Evolutionary conservation across 208 protist species (phyloP), one percentile per base, ranked within the genome.

Genomic region (Trypanosoma rangeli): DNA sequence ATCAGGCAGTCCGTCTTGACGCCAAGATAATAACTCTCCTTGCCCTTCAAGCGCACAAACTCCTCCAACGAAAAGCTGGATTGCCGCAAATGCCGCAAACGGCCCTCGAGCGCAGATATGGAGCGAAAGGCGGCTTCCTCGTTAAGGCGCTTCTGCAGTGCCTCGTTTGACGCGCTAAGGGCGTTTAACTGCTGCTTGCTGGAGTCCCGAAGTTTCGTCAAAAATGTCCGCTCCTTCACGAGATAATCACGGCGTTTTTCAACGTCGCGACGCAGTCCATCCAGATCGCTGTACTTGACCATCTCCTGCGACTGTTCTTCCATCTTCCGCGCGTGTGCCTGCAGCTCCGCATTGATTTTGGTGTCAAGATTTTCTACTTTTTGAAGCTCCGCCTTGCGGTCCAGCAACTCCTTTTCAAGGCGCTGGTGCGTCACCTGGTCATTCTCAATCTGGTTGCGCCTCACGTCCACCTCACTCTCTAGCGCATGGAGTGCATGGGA

Each of bases 261-360:
- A 15, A 94, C 82, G 59, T 87, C 70, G 18, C 65, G 56, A 15
- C 86, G 78, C 54, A 97, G 71, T 12, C 61, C 73, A 26, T 94
- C 89, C 12, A 97, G 55, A 70, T 97, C 87, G 61, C 63, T 79
- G 78, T 90, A 97, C 37, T 69, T 81, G 55, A 85, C 78, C 76
- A 96, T 94, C 64, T 90, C 90, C 35, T 78, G 65, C 65, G 79
- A 78, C 73, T 95, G 88, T 68, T 95, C 83, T 52, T 78, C 74
- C 85, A 96, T 95, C 58, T 86, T 86, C 5, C 73, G 77, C n/a
- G 65, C 73, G 57, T 94, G 84, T 26, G 84, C 79, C 66, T 93
- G 82, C 8, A 96, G 73, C 78, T 97, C 90, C 48, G 83, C 83
- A 58, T 90, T 92, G 64, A 97, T 96, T 73, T 97, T 97, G 28